Evolutionary conservation across 306 rosid genomes (phyloP), one percentile per base, ranked within the genome.

Genomic region (Cicer chorassanicum): DNA sequence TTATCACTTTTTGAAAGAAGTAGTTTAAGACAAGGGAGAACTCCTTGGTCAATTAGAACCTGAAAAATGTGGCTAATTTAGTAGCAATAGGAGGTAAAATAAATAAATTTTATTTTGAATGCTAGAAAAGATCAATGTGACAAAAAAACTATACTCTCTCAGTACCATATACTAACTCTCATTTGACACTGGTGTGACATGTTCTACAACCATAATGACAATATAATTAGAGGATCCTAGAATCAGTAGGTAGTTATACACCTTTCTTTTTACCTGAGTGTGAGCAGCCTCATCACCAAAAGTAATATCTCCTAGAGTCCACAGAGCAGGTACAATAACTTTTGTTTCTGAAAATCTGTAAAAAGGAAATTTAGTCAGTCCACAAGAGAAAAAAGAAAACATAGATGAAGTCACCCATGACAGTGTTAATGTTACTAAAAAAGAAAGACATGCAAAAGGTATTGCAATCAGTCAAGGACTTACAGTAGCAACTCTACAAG

Each of bases 31-130:
- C 93, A 82, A 42, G 90, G 96, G 34, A 93, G 88, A 50, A 88
- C 89, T 81, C 88, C 92, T 49, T 88, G 92, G 46, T 84, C 83
- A 73, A 93, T 89, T 41, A 93, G 89, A 65, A 86, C 88, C 98
- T 93, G 67, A 59, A 59, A 59, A 59, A 59, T 5, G 42, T 2
- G 7, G 65, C 7, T 21, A 56, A 29, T 2, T 59, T 59, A 59
- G 42, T 12, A 59, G 42, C 8, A 59, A 59, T 12, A 36, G 1
- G 0, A 1, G 8, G 6, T 5, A 24, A 54, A 16, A 55, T 5
- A 24, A 57, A 57, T 24, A 39, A 57, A 12, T 11, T 57, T 21
- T 21, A 21, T 21, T 21, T 24, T 6, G 15, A 59, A 59, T 13
- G 41, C 41, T 2, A 57, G 11, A 57, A 53, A 57, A 24, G 64